These are phyloP conservation scores for Silene conica DNA, from an alignment of 148 eudicot species.

Conservation along the genomic window DNA sequence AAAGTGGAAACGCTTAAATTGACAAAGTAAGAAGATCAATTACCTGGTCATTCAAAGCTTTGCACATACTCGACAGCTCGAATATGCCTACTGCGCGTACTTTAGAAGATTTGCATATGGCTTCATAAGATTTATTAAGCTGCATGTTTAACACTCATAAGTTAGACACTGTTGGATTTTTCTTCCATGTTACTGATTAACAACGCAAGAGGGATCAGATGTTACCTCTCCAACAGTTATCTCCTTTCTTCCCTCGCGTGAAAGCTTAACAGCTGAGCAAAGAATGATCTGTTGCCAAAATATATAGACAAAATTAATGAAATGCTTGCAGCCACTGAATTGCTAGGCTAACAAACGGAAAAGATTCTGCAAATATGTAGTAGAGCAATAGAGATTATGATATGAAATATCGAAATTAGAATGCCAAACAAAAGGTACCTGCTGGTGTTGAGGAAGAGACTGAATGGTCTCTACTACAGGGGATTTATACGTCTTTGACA, in stretches of 20 bases:
- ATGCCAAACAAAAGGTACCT: conserved; percentile 35
- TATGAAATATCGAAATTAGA: neutral
- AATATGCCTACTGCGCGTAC: conserved; percentile 65
- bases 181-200: neutral
- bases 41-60: conserved; percentile 92
- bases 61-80: conserved; percentile 88
- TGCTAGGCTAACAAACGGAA: no score
- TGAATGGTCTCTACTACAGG: conserved; percentile 82
- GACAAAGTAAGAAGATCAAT: neutral
- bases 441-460: conserved; percentile 97
- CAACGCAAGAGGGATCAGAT: neutral
- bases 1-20: neutral
- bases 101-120: conserved; percentile 60
- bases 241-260: conserved; percentile 70
- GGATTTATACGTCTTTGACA: conserved; percentile 72
- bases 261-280: conserved; percentile 87
- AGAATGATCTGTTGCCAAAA: conserved; percentile 58
- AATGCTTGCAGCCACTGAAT: no score
- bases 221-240: conserved; percentile 77
- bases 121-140: conserved; percentile 68
- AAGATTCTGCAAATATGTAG: neutral
- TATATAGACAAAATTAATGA: neutral
- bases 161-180: neutral
- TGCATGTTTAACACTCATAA: conserved; percentile 29
- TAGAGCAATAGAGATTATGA: no score